Evolutionary conservation across 495 filamentous ascomycete species (phyloP), one percentile per base, ranked within the genome.

Genomic region (Penicillium argentinense): DNA sequence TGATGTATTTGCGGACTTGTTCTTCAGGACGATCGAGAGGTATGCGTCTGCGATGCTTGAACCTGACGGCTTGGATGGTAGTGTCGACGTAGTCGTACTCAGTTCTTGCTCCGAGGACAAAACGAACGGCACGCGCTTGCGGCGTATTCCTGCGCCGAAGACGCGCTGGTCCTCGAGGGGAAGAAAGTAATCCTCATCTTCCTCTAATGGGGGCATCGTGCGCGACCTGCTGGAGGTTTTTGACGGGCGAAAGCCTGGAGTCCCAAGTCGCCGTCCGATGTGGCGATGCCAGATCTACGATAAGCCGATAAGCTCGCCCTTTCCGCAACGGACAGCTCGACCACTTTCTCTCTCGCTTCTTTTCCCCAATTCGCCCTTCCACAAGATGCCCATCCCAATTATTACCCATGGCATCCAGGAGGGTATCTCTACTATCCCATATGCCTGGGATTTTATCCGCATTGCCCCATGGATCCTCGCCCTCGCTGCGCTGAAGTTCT

Each of bases 71-170:
- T 39, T 42, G 16, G 68, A 54, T n/a, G 56, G 42, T 40, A 66
- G 18, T 23, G 60, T 43, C 17, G 51, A 38, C 34, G 64, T 54
- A 28, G 72, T 72, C 0, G 76, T 75, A 36, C 66, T 64, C 18
- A 79, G 68, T 6, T 74, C 56, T 30, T 66, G 62, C 25, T 67
- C 66, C 4, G 82, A 74, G 22, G 88, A 83, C 24, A 84, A 82
- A 13, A 97, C 85, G 62, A 97, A 96, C 5, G 79, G 72, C n/a
- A 97, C 83, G 23, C 79, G 76, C 68, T 87, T 88, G 9, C 84
- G 80, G 47, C 86, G 81, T 32, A 93, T 78, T 9, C 89, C 87
- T 4, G 86, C 79, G 26, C 88, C 87, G 60, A 93, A 96, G n/a
- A 84, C 76, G 11, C 84, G 83, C 56, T 86, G 83, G 53, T 86